Percentiles rank a stretch among this genome's conserved stretches.
Evolutionary conservation across 331 rosid genomes (phyloP).

Genomic region (Saraca asoca): DNA sequence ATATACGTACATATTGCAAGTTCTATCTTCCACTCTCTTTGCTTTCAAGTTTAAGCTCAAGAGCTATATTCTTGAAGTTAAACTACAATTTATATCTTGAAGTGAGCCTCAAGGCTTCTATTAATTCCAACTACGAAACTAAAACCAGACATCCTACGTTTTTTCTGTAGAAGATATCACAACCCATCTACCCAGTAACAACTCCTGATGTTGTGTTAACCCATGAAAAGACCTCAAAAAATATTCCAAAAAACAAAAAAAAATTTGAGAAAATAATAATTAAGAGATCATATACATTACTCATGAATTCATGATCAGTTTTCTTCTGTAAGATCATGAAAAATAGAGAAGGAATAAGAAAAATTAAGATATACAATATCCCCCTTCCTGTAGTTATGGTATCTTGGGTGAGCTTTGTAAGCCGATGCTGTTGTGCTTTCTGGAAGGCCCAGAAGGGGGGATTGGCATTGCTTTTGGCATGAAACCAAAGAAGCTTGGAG

Average conservation of each 20-base stretch:
- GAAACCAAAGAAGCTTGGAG: constrained; percentile 47
- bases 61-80: constrained; percentile 2
- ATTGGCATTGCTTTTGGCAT: constrained; percentile 63
- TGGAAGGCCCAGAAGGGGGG: constrained; percentile 86
- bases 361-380: too few relatives aligned
- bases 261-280: background rate
- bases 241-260: constrained; percentile 17
- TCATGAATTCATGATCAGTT: background rate
- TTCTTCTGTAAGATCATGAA: constrained; percentile 11
- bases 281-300: constrained; percentile 33
- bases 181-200: background rate
- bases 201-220: background rate
- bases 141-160: background rate
- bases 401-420: constrained; percentile 51
- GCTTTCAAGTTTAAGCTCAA: constrained; percentile 29
- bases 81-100: background rate
- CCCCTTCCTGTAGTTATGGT: constrained; percentile 51
- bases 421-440: constrained; percentile 62
- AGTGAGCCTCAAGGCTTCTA: background rate
- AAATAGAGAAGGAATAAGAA: background rate
- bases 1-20: constrained; percentile 27
- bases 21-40: constrained; percentile 11
- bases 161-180: background rate
- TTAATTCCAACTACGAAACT: background rate
- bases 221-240: constrained; percentile 9